phyloP scores from a whole-genome alignment of 495 filamentous ascomycete genomes.

The Penicillium nucicola region DNA sequence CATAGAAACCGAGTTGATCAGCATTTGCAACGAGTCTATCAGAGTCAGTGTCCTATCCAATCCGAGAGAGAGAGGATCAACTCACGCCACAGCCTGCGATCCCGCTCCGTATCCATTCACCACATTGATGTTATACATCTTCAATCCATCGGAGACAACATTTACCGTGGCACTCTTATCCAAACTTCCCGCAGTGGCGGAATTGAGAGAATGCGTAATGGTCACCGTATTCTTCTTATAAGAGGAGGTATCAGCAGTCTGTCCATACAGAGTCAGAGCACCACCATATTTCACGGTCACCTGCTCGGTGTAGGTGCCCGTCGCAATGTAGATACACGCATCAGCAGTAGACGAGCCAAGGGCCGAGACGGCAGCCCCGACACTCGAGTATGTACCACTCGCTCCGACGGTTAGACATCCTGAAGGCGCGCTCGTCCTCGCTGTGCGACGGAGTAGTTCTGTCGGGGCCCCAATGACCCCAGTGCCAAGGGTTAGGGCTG shows the following conservation, averaged over 20 bases:
- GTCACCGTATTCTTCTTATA: slow-evolving; percentile 60
- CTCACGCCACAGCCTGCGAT: slow-evolving; percentile 35
- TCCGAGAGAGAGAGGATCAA: background rate
- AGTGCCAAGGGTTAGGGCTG: slow-evolving; percentile 8
- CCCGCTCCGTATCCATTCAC: slow-evolving; percentile 46
- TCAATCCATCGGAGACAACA: slow-evolving; percentile 46
- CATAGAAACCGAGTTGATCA: slow-evolving; percentile 56
- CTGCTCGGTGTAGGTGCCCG: slow-evolving; percentile 46
- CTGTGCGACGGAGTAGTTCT: slow-evolving; percentile 4
- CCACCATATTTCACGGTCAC: slow-evolving; percentile 48
- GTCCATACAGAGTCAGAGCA: slow-evolving; percentile 46
- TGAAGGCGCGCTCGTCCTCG: slow-evolving; percentile 22
- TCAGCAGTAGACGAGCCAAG: slow-evolving; percentile 19
- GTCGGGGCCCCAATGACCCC: slow-evolving; percentile 9
- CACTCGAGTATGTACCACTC: slow-evolving; percentile 23
- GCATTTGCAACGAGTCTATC: slow-evolving; percentile 46
- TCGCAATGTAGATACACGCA: slow-evolving; percentile 33
- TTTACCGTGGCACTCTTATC: slow-evolving; percentile 56
- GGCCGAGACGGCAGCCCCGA: slow-evolving; percentile 22
- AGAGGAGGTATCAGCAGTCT: slow-evolving; percentile 50
- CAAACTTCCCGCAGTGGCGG: slow-evolving; percentile 40
- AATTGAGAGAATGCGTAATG: slow-evolving; percentile 51
- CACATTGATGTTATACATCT: slow-evolving; percentile 63
- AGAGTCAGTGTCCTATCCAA: background rate
- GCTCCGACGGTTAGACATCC: slow-evolving; percentile 30